A percentile compares a stretch with the other conserved stretches of the same genome.
phyloP scores from a whole-genome alignment of 2,329 filamentous ascomycete species.

The Nemania sp. region DNA sequence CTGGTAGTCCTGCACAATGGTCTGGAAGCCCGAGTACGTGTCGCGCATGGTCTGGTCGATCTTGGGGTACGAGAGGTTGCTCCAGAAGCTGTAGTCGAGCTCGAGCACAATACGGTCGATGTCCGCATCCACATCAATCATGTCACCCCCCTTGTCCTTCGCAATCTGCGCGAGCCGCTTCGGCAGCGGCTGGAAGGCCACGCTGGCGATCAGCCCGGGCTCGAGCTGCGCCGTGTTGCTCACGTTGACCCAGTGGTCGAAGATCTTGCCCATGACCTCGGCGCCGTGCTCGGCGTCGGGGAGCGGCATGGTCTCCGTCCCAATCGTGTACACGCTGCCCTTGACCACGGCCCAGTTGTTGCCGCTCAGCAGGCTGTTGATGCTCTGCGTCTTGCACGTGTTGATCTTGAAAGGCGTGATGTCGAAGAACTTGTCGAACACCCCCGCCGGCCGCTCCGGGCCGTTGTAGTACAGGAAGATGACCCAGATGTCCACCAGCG shows the following conservation, averaged over 20 bases:
- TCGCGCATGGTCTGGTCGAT: conserved; percentile 54
- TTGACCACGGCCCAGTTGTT: conserved; percentile 58
- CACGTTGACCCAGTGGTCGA: conserved; percentile 52
- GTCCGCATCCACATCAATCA: conserved; percentile 55
- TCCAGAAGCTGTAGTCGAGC: conserved; percentile 57
- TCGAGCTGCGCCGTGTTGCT: conserved; percentile 44
- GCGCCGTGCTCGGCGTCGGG: conserved; percentile 46
- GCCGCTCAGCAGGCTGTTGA: conserved; percentile 58
- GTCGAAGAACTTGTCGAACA: conserved; percentile 68
- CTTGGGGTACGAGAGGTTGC: conserved; percentile 45
- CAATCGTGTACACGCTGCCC: conserved; percentile 54
- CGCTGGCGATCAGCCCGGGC: conserved; percentile 50
- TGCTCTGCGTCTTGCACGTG: conserved; percentile 60
- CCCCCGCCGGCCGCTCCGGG: conserved; percentile 60
- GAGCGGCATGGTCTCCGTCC: conserved; percentile 54
- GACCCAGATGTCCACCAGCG: conserved; percentile 65
- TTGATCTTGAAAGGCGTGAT: conserved; percentile 57
- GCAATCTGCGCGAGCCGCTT: conserved; percentile 52
- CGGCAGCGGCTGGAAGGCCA: conserved; percentile 57
- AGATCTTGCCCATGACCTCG: conserved; percentile 50
- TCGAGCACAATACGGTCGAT: conserved; percentile 58
- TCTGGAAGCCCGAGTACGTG: conserved; percentile 52
- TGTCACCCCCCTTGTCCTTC: conserved; percentile 52
- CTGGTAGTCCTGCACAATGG: conserved; percentile 50
- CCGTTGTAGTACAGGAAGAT: conserved; percentile 74